A percentile compares a stretch with the other conserved stretches of the same genome.
Evolutionary conservation across 176 grass and related monocot species (phyloP).

Genomic region (Eragrostis nindensis): DNA sequence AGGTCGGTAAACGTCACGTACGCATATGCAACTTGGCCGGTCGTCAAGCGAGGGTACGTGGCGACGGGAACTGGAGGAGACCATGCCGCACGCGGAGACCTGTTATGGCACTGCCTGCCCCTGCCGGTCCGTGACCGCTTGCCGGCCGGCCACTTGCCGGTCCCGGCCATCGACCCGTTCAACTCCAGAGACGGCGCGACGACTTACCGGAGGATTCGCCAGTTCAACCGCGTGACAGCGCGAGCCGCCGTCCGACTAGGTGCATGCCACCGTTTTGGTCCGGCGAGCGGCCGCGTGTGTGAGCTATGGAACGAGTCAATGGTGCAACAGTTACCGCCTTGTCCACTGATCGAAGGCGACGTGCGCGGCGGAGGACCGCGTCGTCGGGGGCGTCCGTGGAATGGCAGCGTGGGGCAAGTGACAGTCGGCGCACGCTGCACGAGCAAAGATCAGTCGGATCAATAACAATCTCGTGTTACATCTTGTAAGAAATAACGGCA

Average conservation of each 20-base stretch:
- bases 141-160: background rate
- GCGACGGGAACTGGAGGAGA: no score
- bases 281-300: background rate
- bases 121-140: background rate
- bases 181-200: background rate
- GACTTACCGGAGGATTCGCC: no score
- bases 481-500: no score
- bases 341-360: background rate
- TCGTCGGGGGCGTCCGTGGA: constrained; percentile 11
- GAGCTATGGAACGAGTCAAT: constrained; percentile 20
- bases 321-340: background rate
- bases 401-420: background rate
- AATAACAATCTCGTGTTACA: no score
- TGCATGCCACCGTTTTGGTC: background rate
- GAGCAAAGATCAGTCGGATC: no score
- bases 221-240: background rate
- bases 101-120: background rate
- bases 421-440: no score
- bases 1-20: no score
- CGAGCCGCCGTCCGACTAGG: background rate
- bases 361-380: background rate
- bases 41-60: no score
- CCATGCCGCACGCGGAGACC: no score
- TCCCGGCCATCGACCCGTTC: background rate
- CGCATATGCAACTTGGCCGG: no score